Conservation (phyloP, 2,329 filamentous ascomycete genomes). For the Diplodia scrobiculata region DNA sequence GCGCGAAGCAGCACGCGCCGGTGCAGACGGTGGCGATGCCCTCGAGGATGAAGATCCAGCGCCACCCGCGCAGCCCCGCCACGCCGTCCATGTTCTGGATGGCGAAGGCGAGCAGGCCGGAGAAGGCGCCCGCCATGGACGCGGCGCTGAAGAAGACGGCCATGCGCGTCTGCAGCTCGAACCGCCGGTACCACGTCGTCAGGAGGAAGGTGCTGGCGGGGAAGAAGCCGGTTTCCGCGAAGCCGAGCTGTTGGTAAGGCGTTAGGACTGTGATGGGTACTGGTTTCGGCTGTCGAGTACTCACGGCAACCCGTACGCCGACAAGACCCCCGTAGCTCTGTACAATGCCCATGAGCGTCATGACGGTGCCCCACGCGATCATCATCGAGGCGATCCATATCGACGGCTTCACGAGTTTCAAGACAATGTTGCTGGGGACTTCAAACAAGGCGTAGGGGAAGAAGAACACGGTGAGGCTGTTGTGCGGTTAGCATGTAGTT, state of each 20-base stretch:
- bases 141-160: slow-evolving; percentile 59
- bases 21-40: slow-evolving; percentile 29
- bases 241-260: slow-evolving; percentile 33
- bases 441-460: slow-evolving; percentile 32
- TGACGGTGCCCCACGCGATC: slow-evolving; percentile 45
- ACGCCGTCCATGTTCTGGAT: slow-evolving; percentile 62
- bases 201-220: slow-evolving; percentile 53
- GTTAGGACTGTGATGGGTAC: too few relatives aligned
- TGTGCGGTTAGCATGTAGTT: neutral
- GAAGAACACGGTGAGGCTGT: neutral
- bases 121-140: slow-evolving; percentile 59
- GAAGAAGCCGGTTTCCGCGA: slow-evolving; percentile 41
- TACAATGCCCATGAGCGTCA: slow-evolving; percentile 52
- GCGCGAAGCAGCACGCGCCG: slow-evolving; percentile 43
- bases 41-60: slow-evolving; percentile 35
- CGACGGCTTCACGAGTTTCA: slow-evolving; percentile 55
- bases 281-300: neutral
- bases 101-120: slow-evolving; percentile 55
- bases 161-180: slow-evolving; percentile 54
- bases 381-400: slow-evolving; percentile 47
- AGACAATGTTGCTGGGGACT: slow-evolving; percentile 59
- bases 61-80: slow-evolving; percentile 43
- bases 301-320: slow-evolving; percentile 48
- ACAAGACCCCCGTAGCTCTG: slow-evolving; percentile 51
- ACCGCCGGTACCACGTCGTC: slow-evolving; percentile 62